Percentiles rank a stretch among this genome's conserved stretches.
These are phyloP conservation scores for Solanum ossicruentum DNA, from an alignment of 257 asterid genomes.

Conservation along the genomic window DNA sequence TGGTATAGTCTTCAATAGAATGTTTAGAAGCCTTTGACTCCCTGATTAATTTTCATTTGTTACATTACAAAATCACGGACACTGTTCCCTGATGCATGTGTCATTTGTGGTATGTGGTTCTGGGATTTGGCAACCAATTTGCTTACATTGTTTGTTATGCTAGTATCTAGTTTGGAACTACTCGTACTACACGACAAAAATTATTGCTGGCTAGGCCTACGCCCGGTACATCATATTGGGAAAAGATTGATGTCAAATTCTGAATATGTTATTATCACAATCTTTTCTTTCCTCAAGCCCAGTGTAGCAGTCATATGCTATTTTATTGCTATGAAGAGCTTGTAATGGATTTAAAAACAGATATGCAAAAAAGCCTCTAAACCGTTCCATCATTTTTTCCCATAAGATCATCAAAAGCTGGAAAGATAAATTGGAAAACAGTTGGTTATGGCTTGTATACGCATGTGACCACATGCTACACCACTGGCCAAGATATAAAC, in stretches of 20 bases:
- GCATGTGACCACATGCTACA: background rate
- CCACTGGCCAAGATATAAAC: background rate
- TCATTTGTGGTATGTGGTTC: background rate
- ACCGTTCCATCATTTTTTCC: background rate
- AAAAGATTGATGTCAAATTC: background rate
- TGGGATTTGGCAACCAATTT: background rate
- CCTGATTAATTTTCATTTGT: background rate
- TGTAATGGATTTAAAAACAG: background rate
- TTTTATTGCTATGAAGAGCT: background rate
- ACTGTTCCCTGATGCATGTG: background rate
- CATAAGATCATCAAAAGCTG: background rate
- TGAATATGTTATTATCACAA: background rate
- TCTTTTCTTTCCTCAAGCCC: background rate
- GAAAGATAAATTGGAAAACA: background rate
- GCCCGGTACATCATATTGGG: background rate
- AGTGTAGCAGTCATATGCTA: background rate
- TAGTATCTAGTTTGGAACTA: background rate
- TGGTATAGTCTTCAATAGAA: conserved; percentile 29
- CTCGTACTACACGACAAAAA: background rate
- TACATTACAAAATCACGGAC: background rate
- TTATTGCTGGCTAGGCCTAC: background rate
- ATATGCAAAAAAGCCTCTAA: background rate
- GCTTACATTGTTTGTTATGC: background rate
- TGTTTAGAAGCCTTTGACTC: background rate
- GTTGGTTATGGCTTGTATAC: background rate